phyloP scores from a whole-genome alignment of 805 yeast genomes.

The Kuraishia ogatae region DNA sequence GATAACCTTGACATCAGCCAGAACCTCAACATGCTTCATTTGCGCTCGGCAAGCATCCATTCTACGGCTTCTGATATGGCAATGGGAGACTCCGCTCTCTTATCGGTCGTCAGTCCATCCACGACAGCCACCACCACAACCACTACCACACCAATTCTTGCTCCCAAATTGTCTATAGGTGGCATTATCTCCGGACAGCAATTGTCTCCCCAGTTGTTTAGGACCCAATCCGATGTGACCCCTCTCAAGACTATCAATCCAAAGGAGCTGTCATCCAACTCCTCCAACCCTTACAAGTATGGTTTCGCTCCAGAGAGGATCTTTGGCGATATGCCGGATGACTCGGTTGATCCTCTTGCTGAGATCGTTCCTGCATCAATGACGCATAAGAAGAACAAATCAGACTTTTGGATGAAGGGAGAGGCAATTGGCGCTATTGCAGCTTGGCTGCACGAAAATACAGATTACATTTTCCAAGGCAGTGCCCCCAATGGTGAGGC shows the following conservation, averaged over 20 bases:
- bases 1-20: background rate
- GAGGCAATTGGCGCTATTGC: constrained; percentile 18
- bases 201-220: background rate
- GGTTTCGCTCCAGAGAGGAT: background rate
- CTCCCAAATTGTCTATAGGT: background rate
- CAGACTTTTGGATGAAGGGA: constrained; percentile 16
- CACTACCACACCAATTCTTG: background rate
- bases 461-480: background rate
- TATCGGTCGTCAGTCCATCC: background rate
- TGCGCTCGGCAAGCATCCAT: background rate
- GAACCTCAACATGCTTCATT: background rate
- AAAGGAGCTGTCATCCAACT: background rate
- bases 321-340: background rate
- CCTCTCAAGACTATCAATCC: constrained; percentile 3
- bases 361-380: background rate
- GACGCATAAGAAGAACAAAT: background rate
- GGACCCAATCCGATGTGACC: background rate
- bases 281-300: background rate
- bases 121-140: background rate
- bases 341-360: background rate
- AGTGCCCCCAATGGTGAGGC: background rate
- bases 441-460: constrained; percentile 13
- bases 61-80: background rate
- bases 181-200: background rate
- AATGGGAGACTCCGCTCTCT: background rate